Evolutionary conservation across 257 asterid species (phyloP).

Genomic region (Thymus mandschuricus): DNA sequence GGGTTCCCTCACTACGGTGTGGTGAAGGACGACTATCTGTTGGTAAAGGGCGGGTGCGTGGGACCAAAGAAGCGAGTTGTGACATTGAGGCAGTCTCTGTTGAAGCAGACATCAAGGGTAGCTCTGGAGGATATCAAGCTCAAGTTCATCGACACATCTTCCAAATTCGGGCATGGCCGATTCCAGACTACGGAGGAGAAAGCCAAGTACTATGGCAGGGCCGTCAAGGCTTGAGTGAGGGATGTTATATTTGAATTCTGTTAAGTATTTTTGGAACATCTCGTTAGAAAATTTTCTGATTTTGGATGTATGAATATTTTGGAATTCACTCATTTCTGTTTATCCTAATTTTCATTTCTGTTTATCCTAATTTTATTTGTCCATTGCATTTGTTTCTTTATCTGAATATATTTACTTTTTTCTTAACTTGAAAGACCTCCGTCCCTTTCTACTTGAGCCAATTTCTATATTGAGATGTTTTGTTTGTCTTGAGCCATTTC

Average conservation of each 20-base stretch:
- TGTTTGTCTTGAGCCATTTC: no score
- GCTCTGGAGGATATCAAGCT: constrained; percentile 84
- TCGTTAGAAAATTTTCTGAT: no score
- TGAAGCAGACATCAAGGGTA: constrained; percentile 84
- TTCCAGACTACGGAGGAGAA: constrained; percentile 86
- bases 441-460: no score
- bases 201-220: constrained; percentile 62
- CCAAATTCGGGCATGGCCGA: constrained; percentile 92
- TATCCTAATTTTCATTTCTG: no score
- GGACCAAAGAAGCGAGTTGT: constrained; percentile 94
- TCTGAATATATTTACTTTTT: no score
- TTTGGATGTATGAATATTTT: neutral
- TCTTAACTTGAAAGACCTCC: no score
- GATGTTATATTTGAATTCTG: neutral
- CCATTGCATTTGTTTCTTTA: no score
- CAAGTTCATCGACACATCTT: constrained; percentile 86
- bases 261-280: neutral
- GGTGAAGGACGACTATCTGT: constrained; percentile 77
- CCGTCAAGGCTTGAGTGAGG: constrained; percentile 49
- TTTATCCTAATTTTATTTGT: no score
- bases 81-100: constrained; percentile 74
- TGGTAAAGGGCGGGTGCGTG: constrained; percentile 88
- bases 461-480: no score
- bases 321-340: no score
- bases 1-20: constrained; percentile 94